Base-by-base conservation (phyloP, 2,329 filamentous ascomycete genomes). In the Trichoderma sp. region DNA sequence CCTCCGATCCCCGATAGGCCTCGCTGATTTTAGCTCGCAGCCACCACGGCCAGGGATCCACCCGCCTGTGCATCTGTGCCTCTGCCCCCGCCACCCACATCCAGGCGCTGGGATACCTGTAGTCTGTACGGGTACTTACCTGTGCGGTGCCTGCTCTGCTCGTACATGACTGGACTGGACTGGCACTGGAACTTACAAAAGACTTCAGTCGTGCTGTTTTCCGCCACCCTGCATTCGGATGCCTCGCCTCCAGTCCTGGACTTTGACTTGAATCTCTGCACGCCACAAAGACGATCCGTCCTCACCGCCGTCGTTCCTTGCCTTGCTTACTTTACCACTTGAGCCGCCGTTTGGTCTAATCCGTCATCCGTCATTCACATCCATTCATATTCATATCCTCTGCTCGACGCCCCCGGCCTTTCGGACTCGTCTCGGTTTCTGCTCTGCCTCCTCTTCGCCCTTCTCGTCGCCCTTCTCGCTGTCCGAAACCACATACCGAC, bases 11-110 rank as follows among this genome's bases (percentile, higher is more conserved):
- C 60, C 61, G 68, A 70, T 65, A 60, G 68, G 68, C 39, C 68
- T 64, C 60, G 43, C 61, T 71, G 66, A 69, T 69, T 69, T 69
- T 71, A 71, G 68, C 68, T 66, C 61, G 68, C 68, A 66, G 68
- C 68, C 66, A 69, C 56, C 56, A 39, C 36, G 47, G 66, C 61
- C 28, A n/a, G 21, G 21, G 34, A 36, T 30, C 66, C 66, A 62
- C 66, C 36, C 47, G 26, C 57, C 57, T 60, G 65, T 67, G 64
- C 64, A 53, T 67, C 51, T 51, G 56, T 58, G 56, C 66, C 57
- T 58, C 66, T 58, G 47, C 66, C 51, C 32, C 65, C 57, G 57
- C 65, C 66, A 69, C 57, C 57, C 66, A 51, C 66, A 69, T 39
- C 57, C 66, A 51, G 39, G 47, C 36, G 36, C 36, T 67, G 51